Conservation (phyloP, 164 flowering plant species). For the Nymphaea colorata region DNA sequence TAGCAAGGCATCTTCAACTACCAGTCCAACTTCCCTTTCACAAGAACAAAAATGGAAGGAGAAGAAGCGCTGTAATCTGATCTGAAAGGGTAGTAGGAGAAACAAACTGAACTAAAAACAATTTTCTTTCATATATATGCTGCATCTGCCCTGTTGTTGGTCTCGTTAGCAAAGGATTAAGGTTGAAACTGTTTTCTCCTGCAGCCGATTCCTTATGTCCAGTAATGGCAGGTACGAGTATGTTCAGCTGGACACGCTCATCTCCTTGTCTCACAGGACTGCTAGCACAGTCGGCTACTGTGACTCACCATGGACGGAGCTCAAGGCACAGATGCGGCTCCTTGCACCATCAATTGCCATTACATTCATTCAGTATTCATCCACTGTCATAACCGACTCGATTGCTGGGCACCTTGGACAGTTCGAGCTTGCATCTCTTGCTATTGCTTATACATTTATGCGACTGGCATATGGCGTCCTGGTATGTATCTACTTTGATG, state of each 20-base stretch:
- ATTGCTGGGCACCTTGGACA: not conserved
- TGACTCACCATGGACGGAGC: not conserved
- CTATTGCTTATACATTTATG: conserved; percentile 1
- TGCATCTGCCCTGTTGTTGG: not conserved
- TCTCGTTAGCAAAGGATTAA: not conserved
- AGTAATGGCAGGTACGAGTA: not conserved
- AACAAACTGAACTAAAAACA: not conserved
- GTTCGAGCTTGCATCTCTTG: conserved; percentile 2
- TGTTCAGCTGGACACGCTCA: conserved; percentile 1
- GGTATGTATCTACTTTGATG: not conserved
- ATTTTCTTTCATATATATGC: no score
- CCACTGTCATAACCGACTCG: not conserved
- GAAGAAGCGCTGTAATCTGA: not conserved
- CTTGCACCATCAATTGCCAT: not conserved
- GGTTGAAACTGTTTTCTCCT: not conserved
- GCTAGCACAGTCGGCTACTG: not conserved
- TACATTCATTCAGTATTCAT: conserved; percentile 2
- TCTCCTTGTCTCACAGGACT: not conserved
- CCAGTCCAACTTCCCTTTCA: not conserved
- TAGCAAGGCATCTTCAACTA: not conserved
- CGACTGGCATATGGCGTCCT: not conserved
- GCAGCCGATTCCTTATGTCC: not conserved
- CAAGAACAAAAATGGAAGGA: not conserved
- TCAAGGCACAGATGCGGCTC: not conserved
- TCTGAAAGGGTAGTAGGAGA: not conserved